Percentiles rank a stretch among this genome's conserved stretches.
Conservation (phyloP, 164 flowering plant species). For the Piper longum region DNA sequence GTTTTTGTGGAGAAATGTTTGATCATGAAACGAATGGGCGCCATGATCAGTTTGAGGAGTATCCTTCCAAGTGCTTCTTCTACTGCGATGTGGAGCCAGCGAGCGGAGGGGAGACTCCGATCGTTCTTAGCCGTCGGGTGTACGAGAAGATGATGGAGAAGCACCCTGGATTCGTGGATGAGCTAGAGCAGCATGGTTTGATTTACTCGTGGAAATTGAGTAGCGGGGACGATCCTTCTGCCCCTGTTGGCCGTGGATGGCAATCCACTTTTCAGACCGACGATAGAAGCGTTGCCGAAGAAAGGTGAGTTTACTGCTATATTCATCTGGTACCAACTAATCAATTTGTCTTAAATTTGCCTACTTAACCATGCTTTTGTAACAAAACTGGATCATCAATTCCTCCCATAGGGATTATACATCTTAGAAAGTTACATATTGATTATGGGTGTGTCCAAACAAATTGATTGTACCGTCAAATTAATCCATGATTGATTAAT, state of each 20-base stretch:
- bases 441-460: too few relatives aligned
- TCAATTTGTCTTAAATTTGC: not conserved
- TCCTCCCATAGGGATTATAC: too few relatives aligned
- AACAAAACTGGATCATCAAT: not conserved
- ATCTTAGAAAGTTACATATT: too few relatives aligned
- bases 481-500: too few relatives aligned
- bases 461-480: too few relatives aligned
- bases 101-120: constrained; percentile 52
- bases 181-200: constrained; percentile 37
- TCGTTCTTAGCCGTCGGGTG: constrained; percentile 47
- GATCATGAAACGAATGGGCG: not conserved
- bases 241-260: constrained; percentile 65
- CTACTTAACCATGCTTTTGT: too few relatives aligned
- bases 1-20: too few relatives aligned
- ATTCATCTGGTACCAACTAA: too few relatives aligned
- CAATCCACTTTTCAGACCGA: constrained; percentile 44
- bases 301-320: constrained; percentile 14
- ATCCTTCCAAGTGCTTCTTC: constrained; percentile 32
- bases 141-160: constrained; percentile 41
- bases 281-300: constrained; percentile 36
- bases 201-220: constrained; percentile 38
- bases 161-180: constrained; percentile 42
- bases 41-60: constrained; percentile 29
- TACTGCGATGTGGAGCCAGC: constrained; percentile 53
- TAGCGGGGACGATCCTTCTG: constrained; percentile 27